A percentile compares a stretch with the other conserved stretches of the same genome.
phyloP scores from a whole-genome alignment of 2,329 filamentous ascomycete genomes.

The Lecanoromycetidae sp. region DNA sequence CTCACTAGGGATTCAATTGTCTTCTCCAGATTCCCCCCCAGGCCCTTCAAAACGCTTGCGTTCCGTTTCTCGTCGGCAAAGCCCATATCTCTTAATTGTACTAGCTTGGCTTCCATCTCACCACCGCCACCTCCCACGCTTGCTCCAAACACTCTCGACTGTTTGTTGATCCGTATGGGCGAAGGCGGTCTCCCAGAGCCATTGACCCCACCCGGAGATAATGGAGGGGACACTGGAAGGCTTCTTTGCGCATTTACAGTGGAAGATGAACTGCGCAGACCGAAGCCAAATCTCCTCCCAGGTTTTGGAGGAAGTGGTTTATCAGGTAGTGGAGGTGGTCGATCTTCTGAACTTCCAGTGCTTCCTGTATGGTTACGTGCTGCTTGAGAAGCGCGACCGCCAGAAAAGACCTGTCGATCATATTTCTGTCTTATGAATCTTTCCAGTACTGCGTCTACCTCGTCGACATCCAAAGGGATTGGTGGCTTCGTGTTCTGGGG shows the following conservation, averaged over 20 bases:
- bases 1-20: constrained; percentile 75
- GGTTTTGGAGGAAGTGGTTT: constrained; percentile 54
- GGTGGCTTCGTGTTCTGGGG: constrained; percentile 70
- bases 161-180: constrained; percentile 22
- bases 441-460: constrained; percentile 89
- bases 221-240: constrained; percentile 43
- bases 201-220: constrained; percentile 32
- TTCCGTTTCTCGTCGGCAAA: constrained; percentile 78
- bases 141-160: constrained; percentile 49
- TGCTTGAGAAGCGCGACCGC: constrained; percentile 27
- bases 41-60: constrained; percentile 63
- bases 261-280: constrained; percentile 57
- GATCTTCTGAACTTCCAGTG: constrained; percentile 41
- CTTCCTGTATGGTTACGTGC: constrained; percentile 46
- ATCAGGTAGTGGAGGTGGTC: constrained; percentile 44
- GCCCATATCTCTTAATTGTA: constrained; percentile 75
- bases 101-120: constrained; percentile 60
- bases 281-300: constrained; percentile 49
- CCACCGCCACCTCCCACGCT: constrained; percentile 42
- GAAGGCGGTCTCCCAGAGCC: constrained; percentile 22
- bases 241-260: constrained; percentile 37
- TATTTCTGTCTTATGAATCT: constrained; percentile 93
- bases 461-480: constrained; percentile 79
- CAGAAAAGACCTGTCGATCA: constrained; percentile 47
- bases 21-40: constrained; percentile 74